Percentiles rank a stretch among this genome's conserved stretches.
Evolutionary conservation across 345 rosid species (phyloP).

Genomic region (Ceriops decandra): DNA sequence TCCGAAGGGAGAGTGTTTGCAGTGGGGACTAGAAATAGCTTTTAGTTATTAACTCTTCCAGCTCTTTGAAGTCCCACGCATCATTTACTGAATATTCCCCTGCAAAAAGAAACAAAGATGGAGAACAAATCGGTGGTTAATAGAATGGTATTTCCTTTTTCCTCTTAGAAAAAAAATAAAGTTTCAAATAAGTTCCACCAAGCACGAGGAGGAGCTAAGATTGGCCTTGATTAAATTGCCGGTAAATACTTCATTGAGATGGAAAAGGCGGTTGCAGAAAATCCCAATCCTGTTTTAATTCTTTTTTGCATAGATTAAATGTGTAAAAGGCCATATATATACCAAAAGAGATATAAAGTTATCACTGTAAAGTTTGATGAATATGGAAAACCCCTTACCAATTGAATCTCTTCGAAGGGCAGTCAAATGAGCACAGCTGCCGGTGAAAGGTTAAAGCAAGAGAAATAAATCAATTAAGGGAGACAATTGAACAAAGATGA

Average conservation of each 20-base stretch:
- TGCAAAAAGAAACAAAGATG: slow-evolving; percentile 15
- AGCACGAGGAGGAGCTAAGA: no score
- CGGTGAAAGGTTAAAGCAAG: slow-evolving; percentile 3
- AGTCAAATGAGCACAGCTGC: slow-evolving; percentile 93
- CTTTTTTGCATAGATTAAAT: not conserved
- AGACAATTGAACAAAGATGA: not conserved
- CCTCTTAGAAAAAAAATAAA: not conserved
- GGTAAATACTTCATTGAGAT: no score
- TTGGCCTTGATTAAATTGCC: no score
- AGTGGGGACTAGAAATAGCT: slow-evolving; percentile 44
- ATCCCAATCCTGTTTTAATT: not conserved
- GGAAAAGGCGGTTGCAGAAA: no score
- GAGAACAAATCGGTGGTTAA: not conserved
- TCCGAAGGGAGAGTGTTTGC: not conserved
- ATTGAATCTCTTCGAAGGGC: slow-evolving; percentile 96
- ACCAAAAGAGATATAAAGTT: not conserved
- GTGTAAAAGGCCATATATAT: no score
- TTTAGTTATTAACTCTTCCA: slow-evolving; percentile 74
- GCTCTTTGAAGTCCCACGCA: slow-evolving; percentile 84
- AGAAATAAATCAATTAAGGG: not conserved
- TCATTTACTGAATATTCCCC: slow-evolving; percentile 80
- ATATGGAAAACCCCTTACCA: slow-evolving; percentile 41
- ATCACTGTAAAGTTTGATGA: not conserved
- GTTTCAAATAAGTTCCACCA: not conserved
- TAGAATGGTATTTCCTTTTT: not conserved